phyloP scores from a whole-genome alignment of 2,329 filamentous ascomycete genomes.

The Gnomoniopsis sp. region DNA sequence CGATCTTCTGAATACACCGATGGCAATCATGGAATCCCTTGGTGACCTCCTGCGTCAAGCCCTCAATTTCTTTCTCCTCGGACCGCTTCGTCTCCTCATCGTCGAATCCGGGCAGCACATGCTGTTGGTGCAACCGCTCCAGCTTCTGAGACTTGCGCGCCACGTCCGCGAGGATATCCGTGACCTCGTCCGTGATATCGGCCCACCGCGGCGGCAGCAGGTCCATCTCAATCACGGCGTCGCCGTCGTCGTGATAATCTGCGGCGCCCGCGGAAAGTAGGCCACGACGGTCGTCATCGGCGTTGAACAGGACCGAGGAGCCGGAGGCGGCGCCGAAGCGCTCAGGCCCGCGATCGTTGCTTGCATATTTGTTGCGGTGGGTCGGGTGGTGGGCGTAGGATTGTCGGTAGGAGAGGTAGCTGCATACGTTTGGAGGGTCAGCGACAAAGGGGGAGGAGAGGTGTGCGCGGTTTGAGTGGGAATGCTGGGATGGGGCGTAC shows the following conservation, averaged over 20 bases:
- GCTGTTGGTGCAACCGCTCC: conserved; percentile 93
- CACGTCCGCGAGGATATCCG: conserved; percentile 75
- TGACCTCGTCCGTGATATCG: conserved; percentile 90
- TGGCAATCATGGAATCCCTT: conserved; percentile 87
- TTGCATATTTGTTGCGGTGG: conserved; percentile 72
- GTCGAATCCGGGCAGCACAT: conserved; percentile 93
- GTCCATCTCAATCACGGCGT: conserved; percentile 98
- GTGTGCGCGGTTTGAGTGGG: conserved; percentile 13
- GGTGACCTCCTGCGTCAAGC: conserved; percentile 86
- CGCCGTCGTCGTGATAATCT: conserved; percentile 79
- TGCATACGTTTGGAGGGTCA: conserved; percentile 34
- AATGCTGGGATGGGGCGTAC: conserved; percentile 50
- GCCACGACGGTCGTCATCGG: conserved; percentile 59
- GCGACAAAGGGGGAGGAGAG: not conserved
- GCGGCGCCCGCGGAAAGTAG: conserved; percentile 79
- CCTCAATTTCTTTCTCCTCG: conserved; percentile 89
- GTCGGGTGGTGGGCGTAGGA: conserved; percentile 94
- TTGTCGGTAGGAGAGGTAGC: conserved; percentile 98
- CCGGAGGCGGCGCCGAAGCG: conserved; percentile 41
- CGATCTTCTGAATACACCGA: conserved; percentile 80
- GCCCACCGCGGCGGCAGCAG: conserved; percentile 92
- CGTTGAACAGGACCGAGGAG: conserved; percentile 54
- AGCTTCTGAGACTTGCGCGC: conserved; percentile 79
- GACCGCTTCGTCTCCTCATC: conserved; percentile 84
- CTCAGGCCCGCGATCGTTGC: conserved; percentile 53